Percentiles rank a stretch among this genome's conserved stretches.
phyloP scores from a whole-genome alignment of 75 land plant genomes.

The Cupressus sempervirens region DNA sequence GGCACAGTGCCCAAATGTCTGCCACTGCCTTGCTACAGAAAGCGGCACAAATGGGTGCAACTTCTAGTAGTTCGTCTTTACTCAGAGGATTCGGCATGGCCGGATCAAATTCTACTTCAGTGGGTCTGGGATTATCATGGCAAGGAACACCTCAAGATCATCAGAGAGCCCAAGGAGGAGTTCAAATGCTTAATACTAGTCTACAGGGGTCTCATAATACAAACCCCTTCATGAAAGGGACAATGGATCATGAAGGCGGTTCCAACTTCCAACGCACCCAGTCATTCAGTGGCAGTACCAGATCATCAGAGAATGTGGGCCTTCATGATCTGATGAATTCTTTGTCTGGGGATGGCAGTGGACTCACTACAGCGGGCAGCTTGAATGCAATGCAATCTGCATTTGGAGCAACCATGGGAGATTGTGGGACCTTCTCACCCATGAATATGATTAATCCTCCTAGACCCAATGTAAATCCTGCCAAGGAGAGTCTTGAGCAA shows the following conservation, averaged over 20 bases:
- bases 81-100: slow-evolving; percentile 18
- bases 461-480: neutral
- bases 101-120: slow-evolving; percentile 7
- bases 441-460: slow-evolving; percentile 1
- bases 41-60: slow-evolving; percentile 47
- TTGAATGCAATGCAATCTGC: slow-evolving; percentile 4
- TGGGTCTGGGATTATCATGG: slow-evolving; percentile 7
- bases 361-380: neutral
- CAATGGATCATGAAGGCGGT: slow-evolving; percentile 5
- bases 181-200: neutral
- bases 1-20: slow-evolving; percentile 35
- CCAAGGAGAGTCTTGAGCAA: neutral
- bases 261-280: neutral
- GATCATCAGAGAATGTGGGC: slow-evolving; percentile 10
- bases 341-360: slow-evolving; percentile 6
- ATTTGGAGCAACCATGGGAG: neutral
- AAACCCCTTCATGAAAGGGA: slow-evolving; percentile 1
- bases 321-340: slow-evolving; percentile 11
- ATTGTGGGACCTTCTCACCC: neutral
- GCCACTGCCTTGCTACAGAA: slow-evolving; percentile 46
- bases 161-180: slow-evolving; percentile 3
- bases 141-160: slow-evolving; percentile 7
- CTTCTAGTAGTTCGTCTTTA: slow-evolving; percentile 20
- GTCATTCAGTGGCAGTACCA: slow-evolving; percentile 4
- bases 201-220: neutral